Conservation (phyloP, 169 alveolate species). For the Cryptosporidium tyzzeri region DNA sequence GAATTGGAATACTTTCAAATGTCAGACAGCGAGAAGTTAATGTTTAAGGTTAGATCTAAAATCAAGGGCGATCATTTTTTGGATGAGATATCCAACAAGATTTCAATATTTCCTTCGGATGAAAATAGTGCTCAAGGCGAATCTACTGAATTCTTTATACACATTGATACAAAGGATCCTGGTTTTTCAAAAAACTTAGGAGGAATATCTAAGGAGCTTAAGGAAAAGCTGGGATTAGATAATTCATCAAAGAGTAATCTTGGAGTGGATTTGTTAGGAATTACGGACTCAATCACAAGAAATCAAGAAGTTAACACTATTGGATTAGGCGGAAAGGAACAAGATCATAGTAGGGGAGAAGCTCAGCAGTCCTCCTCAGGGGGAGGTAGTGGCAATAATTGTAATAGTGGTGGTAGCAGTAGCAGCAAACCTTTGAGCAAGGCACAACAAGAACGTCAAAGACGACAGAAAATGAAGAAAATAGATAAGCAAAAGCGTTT, state of each 20-base stretch:
- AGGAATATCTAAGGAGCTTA: not conserved
- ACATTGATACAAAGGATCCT: conserved; percentile 11
- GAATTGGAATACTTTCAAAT: conserved; percentile 34
- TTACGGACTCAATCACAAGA: not conserved
- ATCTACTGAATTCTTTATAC: not conserved
- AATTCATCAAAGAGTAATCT: not conserved
- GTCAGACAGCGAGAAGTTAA: conserved; percentile 26
- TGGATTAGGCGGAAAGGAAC: not conserved
- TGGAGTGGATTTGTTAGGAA: not conserved
- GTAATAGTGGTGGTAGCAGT: not conserved
- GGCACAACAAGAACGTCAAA: conserved; percentile 71
- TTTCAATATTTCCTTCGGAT: not conserved
- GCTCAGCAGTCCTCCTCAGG: not conserved
- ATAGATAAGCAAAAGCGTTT: conserved; percentile 82
- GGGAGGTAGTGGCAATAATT: not conserved
- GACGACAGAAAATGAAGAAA: conserved; percentile 81
- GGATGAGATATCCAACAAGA: conserved; percentile 2
- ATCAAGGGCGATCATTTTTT: conserved; percentile 3
- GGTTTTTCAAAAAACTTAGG: not conserved
- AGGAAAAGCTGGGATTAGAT: conserved; percentile 3
- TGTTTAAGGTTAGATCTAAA: conserved; percentile 4
- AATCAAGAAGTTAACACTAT: not conserved
- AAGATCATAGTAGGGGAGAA: not conserved
- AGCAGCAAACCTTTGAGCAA: conserved; percentile 34
- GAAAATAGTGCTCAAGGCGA: not conserved